Evolutionary conservation across 495 filamentous ascomycete species (phyloP), one percentile per base, ranked within the genome.

Genomic region (Astrocystis sublimbata): DNA sequence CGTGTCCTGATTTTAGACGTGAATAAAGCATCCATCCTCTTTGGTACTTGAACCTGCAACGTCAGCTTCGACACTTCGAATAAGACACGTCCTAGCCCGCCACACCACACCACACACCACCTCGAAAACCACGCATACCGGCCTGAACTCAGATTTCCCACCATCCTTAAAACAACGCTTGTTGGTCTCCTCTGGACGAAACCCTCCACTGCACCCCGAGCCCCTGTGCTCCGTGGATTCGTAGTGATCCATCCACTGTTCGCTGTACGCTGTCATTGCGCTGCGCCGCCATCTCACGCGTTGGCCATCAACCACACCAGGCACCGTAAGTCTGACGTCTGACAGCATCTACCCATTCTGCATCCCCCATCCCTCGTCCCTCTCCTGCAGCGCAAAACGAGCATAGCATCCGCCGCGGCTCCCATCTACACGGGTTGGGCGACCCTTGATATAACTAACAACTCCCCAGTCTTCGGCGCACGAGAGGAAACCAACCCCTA

Each of bases 141-240:
- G 21, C 36, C 6, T 51, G 13, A 51, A 50, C 12, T 23, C 23
- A 42, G 31, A 9, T 51, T 24, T n/a, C 13, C 19, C 36, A 12
- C 28, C 1, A 23, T 42, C 8, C 26, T n/a, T n/a, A n/a, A n/a
- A n/a, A n/a, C 23, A 36, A 19, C 3, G 1, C 12, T 51, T 28
- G 6, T 43, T 24, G n/a, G n/a, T 13, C 12, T 26, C 50, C 42
- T 3, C 45, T 31, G 50, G 19, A 19, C 31, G 5, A 23, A 33
- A 1, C 50, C 6, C 49, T 13, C 30, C 1, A 60, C 19, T 41
- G 47, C 15, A 24, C 24, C 26, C 31, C 33, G 61, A 56, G 52
- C 52, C 60, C 31, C 40, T 43, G 60, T 63, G 60, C 60, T 58
- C 60, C 23, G 23, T 41, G 8, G 6, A 28, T n/a, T 51, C 47